A percentile compares a stretch with the other conserved stretches of the same genome.
Evolutionary conservation across 139 green algal species (phyloP).

Genomic region (Tetradesmus lagerheimii): DNA sequence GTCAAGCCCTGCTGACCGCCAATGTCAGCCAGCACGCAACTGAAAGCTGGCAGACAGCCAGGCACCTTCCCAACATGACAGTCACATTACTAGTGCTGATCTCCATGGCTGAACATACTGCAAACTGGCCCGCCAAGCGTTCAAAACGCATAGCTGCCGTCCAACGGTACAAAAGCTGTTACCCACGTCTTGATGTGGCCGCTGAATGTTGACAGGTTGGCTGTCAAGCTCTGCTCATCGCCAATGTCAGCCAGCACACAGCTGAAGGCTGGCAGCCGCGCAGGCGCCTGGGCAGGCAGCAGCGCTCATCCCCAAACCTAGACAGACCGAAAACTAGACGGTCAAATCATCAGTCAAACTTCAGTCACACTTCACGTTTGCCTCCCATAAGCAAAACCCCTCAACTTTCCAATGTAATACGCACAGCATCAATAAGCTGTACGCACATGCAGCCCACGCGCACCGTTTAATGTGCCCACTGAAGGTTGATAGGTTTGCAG

Average conservation of each 20-base stretch:
- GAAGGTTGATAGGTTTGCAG: conserved; percentile 96
- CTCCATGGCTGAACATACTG: conserved; percentile 85
- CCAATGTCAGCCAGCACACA: conserved; percentile 94
- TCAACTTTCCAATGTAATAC: too few relatives aligned
- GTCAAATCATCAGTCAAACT: too few relatives aligned
- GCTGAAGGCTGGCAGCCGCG: conserved; percentile 77
- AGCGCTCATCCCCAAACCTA: too few relatives aligned
- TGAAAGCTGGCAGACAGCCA: too few relatives aligned
- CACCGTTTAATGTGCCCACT: conserved; percentile 80
- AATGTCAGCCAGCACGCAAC: conserved; percentile 92
- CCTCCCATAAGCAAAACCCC: too few relatives aligned
- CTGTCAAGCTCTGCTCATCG: conserved; percentile 85
- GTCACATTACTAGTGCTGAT: conserved; percentile 84
- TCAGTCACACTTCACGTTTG: too few relatives aligned
- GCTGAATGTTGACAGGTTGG: conserved; percentile 96
- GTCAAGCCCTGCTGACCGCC: conserved; percentile 88
- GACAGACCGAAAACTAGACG: too few relatives aligned
- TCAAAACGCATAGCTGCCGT: too few relatives aligned
- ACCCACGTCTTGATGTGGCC: conserved; percentile 88
- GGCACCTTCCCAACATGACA: too few relatives aligned
- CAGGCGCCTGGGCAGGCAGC: conserved; percentile 77
- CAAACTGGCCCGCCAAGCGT: conserved; percentile 87
- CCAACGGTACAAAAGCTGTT: too few relatives aligned
- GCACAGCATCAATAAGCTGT: too few relatives aligned
- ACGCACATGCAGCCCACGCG: too few relatives aligned